Evolutionary conservation across 1,284 basidiomycete genomes (phyloP).

Genomic region (Anthracocystis panici-leucophaei): DNA sequence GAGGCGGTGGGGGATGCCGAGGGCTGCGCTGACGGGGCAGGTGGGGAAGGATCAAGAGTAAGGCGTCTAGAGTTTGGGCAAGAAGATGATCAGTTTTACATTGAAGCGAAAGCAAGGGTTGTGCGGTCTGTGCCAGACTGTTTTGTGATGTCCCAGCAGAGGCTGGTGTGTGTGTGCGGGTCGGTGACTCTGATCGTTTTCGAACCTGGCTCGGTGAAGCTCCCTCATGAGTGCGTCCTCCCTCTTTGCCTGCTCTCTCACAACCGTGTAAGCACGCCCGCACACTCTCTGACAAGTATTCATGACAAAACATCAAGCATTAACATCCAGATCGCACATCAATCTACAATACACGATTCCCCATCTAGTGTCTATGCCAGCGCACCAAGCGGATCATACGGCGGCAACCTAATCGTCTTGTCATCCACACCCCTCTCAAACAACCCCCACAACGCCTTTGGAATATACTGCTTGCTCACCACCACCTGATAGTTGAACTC

Average conservation of each 20-base stretch:
- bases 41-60: background rate
- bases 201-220: background rate
- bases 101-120: no score
- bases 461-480: slow-evolving; percentile 52
- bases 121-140: background rate
- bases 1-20: slow-evolving; percentile 73
- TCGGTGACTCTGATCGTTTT: no score
- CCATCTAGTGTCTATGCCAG: no score
- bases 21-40: slow-evolving; percentile 14
- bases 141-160: background rate
- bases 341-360: background rate
- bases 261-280: no score
- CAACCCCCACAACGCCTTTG: slow-evolving; percentile 49
- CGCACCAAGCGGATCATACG: slow-evolving; percentile 54
- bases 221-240: no score
- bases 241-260: no score
- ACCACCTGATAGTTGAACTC: slow-evolving; percentile 74
- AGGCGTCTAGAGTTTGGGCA: background rate
- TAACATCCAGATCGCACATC: background rate
- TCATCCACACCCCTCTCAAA: slow-evolving; percentile 49
- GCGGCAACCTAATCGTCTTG: slow-evolving; percentile 70
- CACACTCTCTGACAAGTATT: background rate
- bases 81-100: background rate
- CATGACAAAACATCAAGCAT: background rate
- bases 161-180: background rate